Percentiles rank a stretch among this genome's conserved stretches.
phyloP scores from a whole-genome alignment of 345 rosid species.

The Psidium guajava region DNA sequence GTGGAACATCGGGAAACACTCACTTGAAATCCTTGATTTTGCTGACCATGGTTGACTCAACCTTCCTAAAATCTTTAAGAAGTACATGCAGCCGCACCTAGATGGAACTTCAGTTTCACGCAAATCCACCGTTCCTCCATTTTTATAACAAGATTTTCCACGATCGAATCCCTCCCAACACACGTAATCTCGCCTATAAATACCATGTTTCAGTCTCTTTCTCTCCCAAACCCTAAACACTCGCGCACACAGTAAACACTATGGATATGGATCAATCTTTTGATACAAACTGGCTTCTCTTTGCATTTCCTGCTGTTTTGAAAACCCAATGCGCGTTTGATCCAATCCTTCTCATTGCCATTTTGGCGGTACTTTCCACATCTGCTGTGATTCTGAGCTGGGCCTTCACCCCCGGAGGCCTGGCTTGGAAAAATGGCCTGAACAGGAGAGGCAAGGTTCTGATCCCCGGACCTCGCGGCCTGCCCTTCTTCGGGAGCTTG shows the following conservation, averaged over 20 bases:
- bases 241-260: neutral
- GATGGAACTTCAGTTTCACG: neutral
- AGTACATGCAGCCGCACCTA: neutral
- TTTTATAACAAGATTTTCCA: neutral
- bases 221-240: neutral
- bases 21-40: neutral
- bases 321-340: neutral
- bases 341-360: neutral
- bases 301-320: neutral
- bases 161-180: neutral
- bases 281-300: neutral
- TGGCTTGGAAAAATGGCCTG: slow-evolving; percentile 37
- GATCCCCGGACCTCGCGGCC: slow-evolving; percentile 31
- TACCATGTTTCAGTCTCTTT: neutral
- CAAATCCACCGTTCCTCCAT: neutral
- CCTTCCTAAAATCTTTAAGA: neutral
- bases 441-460: slow-evolving; percentile 18
- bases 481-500: slow-evolving; percentile 34
- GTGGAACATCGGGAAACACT: neutral
- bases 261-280: neutral
- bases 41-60: neutral
- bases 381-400: slow-evolving; percentile 8
- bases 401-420: slow-evolving; percentile 26
- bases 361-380: slow-evolving; percentile 3
- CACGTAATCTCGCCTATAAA: neutral